These are phyloP conservation scores for Jaapia argillacea DNA, from an alignment of 768 basidiomycete genomes.

Conservation along the genomic window DNA sequence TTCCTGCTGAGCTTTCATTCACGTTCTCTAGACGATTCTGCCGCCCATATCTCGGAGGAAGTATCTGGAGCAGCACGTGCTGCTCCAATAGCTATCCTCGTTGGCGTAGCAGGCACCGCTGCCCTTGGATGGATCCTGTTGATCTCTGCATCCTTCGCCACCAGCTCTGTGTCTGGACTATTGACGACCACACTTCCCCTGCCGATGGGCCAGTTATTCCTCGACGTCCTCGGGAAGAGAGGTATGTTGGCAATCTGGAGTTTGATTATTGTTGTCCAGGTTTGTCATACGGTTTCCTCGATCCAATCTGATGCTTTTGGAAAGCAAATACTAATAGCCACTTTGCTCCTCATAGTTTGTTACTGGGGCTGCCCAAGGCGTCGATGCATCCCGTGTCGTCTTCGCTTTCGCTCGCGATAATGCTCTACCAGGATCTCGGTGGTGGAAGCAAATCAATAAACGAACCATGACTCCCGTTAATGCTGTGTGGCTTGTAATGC, in stretches of 20 bases:
- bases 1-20: slow-evolving; percentile 1
- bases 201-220: slow-evolving; percentile 65
- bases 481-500: slow-evolving; percentile 69
- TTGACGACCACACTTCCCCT: slow-evolving; percentile 42
- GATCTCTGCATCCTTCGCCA: slow-evolving; percentile 59
- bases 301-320: slow-evolving; percentile 15
- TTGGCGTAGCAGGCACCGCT: slow-evolving; percentile 51
- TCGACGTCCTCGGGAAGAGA: slow-evolving; percentile 51
- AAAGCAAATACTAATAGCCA: no score
- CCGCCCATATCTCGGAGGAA: slow-evolving; percentile 69
- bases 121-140: slow-evolving; percentile 55
- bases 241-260: slow-evolving; percentile 71
- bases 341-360: slow-evolving; percentile 39
- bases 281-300: slow-evolving; percentile 8
- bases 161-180: slow-evolving; percentile 40
- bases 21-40: slow-evolving; percentile 50
- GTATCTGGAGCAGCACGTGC: slow-evolving; percentile 51
- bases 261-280: slow-evolving; percentile 56
- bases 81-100: slow-evolving; percentile 60
- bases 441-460: slow-evolving; percentile 54
- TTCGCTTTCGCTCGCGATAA: slow-evolving; percentile 71
- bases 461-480: slow-evolving; percentile 62
- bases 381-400: slow-evolving; percentile 67
- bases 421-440: slow-evolving; percentile 61
- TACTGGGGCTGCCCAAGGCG: slow-evolving; percentile 64